Conservation (phyloP, 805 yeast species). For the Lipomyces orientalis region DNA sequence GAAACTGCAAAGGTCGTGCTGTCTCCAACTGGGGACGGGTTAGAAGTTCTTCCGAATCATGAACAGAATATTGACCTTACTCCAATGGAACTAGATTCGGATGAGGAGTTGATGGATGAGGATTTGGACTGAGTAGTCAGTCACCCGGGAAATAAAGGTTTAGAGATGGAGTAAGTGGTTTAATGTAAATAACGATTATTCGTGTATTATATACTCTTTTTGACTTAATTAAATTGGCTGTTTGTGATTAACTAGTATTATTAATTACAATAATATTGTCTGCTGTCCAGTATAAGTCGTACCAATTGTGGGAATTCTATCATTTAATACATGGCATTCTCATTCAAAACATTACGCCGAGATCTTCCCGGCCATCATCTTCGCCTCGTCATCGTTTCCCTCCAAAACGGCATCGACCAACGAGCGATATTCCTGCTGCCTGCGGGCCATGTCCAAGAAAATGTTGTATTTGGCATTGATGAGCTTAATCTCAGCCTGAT, state of each 20-base stretch:
- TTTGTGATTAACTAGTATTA: neutral
- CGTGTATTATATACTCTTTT: neutral
- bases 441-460: constrained; percentile 83
- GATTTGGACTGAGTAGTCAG: constrained; percentile 29
- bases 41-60: constrained; percentile 87
- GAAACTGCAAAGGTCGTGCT: constrained; percentile 75
- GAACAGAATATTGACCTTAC: constrained; percentile 50
- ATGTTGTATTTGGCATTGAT: constrained; percentile 81
- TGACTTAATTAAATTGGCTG: neutral
- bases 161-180: neutral
- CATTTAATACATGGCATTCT: neutral
- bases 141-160: neutral
- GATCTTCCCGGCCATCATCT: neutral
- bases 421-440: constrained; percentile 77
- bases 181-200: neutral
- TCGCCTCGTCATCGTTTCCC: constrained; percentile 10
- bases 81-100: constrained; percentile 43
- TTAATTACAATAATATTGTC: neutral
- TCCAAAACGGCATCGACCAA: constrained; percentile 57
- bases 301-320: neutral
- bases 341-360: neutral
- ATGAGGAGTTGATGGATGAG: constrained; percentile 35
- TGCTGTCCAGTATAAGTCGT: neutral
- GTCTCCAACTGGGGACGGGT: constrained; percentile 60
- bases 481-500: constrained; percentile 69